Conservation (phyloP, 768 basidiomycete species). For the Porphyrellus cyaneotinctus region DNA sequence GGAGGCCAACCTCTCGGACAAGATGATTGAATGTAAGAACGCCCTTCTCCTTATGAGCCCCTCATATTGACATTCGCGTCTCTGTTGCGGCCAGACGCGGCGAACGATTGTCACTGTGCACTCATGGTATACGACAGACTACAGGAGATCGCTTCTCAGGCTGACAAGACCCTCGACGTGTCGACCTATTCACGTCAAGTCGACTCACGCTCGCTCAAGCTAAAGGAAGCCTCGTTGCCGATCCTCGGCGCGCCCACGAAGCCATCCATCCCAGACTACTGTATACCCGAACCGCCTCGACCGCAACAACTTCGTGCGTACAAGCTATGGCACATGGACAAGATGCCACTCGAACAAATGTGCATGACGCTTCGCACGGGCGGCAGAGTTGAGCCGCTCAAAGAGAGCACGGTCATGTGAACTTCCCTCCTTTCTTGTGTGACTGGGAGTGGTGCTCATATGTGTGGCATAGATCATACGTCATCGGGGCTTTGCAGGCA, state of each 20-base stretch:
- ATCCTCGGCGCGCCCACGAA: neutral
- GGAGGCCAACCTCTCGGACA: conserved; percentile 35
- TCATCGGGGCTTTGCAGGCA: conserved; percentile 39
- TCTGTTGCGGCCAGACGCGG: conserved; percentile 37
- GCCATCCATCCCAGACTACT: conserved; percentile 19
- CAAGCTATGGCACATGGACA: conserved; percentile 38
- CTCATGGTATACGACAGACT: conserved; percentile 41
- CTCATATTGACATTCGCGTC: neutral
- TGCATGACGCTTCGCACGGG: conserved; percentile 35
- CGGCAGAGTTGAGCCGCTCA: conserved; percentile 36
- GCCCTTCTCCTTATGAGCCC: neutral
- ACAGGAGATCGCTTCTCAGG: conserved; percentile 28
- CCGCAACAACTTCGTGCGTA: conserved; percentile 43
- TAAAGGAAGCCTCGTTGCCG: neutral
- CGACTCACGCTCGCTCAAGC: conserved; percentile 6
- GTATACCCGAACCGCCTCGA: conserved; percentile 27
- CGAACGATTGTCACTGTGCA: conserved; percentile 48
- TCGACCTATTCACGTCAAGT: conserved; percentile 29
- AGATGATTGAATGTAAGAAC: conserved; percentile 38
- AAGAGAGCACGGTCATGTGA: conserved; percentile 46
- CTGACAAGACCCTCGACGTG: conserved; percentile 16
- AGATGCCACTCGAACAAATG: conserved; percentile 36
- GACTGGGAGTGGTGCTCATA: neutral
- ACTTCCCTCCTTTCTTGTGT: conserved; percentile 7
- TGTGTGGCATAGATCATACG: conserved; percentile 36